A percentile compares a stretch with the other conserved stretches of the same genome.
Evolutionary conservation across 257 asterid genomes (phyloP).

Genomic region (Hygrophila difformis): DNA sequence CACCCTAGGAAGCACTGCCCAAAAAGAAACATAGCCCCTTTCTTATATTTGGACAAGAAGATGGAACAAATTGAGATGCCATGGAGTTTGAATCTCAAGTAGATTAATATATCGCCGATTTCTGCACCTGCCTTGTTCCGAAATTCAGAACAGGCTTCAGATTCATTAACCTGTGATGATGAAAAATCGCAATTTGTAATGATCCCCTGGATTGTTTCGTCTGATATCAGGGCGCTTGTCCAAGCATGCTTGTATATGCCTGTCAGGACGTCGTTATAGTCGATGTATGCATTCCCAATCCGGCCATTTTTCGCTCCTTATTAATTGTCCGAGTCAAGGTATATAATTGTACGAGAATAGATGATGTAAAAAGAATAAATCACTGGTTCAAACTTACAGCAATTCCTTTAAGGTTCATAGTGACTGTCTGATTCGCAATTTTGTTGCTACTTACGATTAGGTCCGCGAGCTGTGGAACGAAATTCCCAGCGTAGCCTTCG

Average conservation of each 20-base stretch:
- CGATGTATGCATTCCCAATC: slow-evolving; percentile 53
- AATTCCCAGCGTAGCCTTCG: slow-evolving; percentile 61
- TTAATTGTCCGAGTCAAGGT: too few species aligned
- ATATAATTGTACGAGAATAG: too few species aligned
- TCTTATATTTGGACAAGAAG: too few species aligned
- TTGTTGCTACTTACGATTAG: slow-evolving; percentile 36
- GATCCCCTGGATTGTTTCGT: slow-evolving; percentile 33
- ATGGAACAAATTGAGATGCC: too few species aligned
- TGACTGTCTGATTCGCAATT: slow-evolving; percentile 28
- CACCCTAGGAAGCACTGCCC: too few species aligned
- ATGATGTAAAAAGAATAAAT: too few species aligned
- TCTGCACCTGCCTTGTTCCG: slow-evolving; percentile 10
- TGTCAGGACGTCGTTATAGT: background rate
- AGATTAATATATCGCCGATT: slow-evolving; percentile 41
- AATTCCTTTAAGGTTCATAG: slow-evolving; percentile 44
- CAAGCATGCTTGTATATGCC: slow-evolving; percentile 38
- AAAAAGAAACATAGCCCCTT: too few species aligned
- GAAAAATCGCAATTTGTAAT: slow-evolving; percentile 34
- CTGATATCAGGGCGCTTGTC: slow-evolving; percentile 42
- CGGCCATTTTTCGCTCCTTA: too few species aligned
- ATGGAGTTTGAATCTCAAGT: slow-evolving; percentile 22
- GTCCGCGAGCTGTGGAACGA: slow-evolving; percentile 50
- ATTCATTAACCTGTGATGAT: too few species aligned
- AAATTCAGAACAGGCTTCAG: too few species aligned
- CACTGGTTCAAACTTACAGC: slow-evolving; percentile 27